Base-by-base conservation (phyloP, 1,284 basidiomycete species). In the Hypsizygus ulmarius region DNA sequence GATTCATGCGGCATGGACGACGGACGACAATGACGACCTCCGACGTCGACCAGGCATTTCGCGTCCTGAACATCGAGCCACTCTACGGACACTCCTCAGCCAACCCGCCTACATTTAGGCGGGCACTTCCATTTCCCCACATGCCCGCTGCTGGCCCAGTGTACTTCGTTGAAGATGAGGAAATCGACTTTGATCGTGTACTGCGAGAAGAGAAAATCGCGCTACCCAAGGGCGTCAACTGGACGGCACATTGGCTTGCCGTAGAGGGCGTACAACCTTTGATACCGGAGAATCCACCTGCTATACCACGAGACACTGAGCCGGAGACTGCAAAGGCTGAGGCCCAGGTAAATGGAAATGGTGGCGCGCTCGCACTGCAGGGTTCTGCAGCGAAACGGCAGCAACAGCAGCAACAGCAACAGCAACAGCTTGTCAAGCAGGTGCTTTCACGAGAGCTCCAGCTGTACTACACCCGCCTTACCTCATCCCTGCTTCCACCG, bases 241-340 rank as follows among this genome's bases (percentile, higher is more conserved):
- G 88, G 84, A 85, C 84, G 18, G 93, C 94, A 3, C 96, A 99
- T 65, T 99, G 96, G 97, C 78, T 99, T 16, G 95, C 96, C 0
- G 93, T 99, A 18, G 96, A 99, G 64, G 96, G 97, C 30, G 90
- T 99, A 3, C 96, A 99, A 64, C 96, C 97, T 0, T 81, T 95
- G 12, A 90, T 97, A 35, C 93, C 94, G 5, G 94, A 99, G 67
- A 99, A 99, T 63, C 97, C 97, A 0, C 88, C 93, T 3, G 83
- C 86, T 1, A 75, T 88, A 38, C 83, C 85, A 0, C 70, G 78
- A 53, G 85, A 87, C 33, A 55, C 64, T 8, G 75, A 75, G 28
- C 53, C 55, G 4, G 70, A 72, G 12, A 60, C 65, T 6, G 39
- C 49, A 53, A 72, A 58, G 46, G 61, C 27, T 53, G 69, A 29